Conservation (phyloP, 2,329 filamentous ascomycete genomes). For the Lachnellula hyalina region DNA sequence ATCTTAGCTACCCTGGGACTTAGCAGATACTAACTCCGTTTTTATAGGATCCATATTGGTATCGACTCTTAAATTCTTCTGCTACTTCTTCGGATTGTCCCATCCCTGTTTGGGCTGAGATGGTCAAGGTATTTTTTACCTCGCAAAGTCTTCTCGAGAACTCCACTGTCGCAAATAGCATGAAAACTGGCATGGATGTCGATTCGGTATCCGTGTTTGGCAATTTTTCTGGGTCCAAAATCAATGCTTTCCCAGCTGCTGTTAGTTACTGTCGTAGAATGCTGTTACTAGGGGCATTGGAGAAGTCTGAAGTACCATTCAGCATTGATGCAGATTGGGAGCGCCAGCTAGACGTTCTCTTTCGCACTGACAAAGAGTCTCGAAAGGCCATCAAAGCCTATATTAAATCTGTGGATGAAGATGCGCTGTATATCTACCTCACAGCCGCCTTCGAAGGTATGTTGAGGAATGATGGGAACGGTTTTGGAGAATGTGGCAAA, state of each 20-base stretch:
- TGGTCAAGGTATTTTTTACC: constrained; percentile 46
- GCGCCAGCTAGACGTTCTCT: constrained; percentile 65
- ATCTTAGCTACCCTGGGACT: constrained; percentile 37
- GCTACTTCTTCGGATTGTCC: constrained; percentile 37
- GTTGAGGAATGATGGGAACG: constrained; percentile 36
- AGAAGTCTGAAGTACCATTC: constrained; percentile 25
- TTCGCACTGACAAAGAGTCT: constrained; percentile 64
- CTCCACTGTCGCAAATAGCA: constrained; percentile 28
- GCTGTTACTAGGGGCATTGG: constrained; percentile 49
- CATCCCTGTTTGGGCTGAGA: constrained; percentile 48
- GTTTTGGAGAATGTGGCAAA: constrained; percentile 43
- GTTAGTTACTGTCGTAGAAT: constrained; percentile 63
- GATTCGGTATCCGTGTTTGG: constrained; percentile 35
- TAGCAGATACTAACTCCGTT: not conserved
- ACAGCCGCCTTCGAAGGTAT: constrained; percentile 54
- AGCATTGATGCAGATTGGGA: constrained; percentile 78
- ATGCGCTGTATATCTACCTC: constrained; percentile 41
- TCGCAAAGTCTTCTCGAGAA: constrained; percentile 30
- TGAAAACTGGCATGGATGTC: constrained; percentile 36
- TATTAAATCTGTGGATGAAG: constrained; percentile 38
- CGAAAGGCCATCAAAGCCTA: constrained; percentile 54
- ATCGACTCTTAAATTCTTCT: constrained; percentile 52
- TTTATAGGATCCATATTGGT: constrained; percentile 56
- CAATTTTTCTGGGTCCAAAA: constrained; percentile 36
- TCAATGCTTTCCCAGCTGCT: constrained; percentile 60